Evolutionary conservation across 2,329 filamentous ascomycete species (phyloP).

Genomic region (Leptodontidium sp.): DNA sequence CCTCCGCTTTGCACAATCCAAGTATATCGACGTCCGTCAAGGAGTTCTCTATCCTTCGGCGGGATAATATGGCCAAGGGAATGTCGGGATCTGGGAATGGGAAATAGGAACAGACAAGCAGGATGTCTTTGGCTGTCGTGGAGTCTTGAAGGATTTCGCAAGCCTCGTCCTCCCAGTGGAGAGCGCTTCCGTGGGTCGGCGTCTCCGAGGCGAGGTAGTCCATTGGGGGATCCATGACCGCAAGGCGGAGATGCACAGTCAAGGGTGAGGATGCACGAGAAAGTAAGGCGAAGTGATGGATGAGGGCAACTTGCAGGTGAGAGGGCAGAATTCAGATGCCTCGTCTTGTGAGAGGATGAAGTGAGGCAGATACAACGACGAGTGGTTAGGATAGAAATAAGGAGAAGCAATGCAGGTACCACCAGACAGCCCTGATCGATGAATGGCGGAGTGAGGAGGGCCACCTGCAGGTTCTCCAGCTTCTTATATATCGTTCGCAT

Average conservation of each 20-base stretch:
- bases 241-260: conserved; percentile 12
- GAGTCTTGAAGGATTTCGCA: conserved; percentile 15
- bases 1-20: conserved; percentile 15
- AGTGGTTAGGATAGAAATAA: no score
- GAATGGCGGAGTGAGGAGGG: conserved; percentile 4
- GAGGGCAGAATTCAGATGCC: conserved; percentile 16
- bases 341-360: conserved; percentile 7
- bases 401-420: no score
- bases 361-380: conserved; percentile 9
- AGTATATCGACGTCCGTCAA: conserved; percentile 5
- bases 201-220: neutral
- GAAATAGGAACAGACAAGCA: conserved; percentile 13
- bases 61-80: conserved; percentile 9
- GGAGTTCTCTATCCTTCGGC: conserved; percentile 2
- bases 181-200: conserved; percentile 2
- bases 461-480: conserved; percentile 11
- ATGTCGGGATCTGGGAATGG: neutral
- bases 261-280: conserved; percentile 13
- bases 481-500: conserved; percentile 9
- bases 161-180: conserved; percentile 10
- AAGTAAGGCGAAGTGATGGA: conserved; percentile 13
- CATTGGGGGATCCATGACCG: conserved; percentile 6
- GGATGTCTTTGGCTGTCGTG: conserved; percentile 16
- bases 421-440: neutral
- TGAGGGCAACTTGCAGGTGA: conserved; percentile 15